These are phyloP conservation scores for Fusarium sp. DNA, from an alignment of 2,329 filamentous ascomycete species.

Conservation along the genomic window DNA sequence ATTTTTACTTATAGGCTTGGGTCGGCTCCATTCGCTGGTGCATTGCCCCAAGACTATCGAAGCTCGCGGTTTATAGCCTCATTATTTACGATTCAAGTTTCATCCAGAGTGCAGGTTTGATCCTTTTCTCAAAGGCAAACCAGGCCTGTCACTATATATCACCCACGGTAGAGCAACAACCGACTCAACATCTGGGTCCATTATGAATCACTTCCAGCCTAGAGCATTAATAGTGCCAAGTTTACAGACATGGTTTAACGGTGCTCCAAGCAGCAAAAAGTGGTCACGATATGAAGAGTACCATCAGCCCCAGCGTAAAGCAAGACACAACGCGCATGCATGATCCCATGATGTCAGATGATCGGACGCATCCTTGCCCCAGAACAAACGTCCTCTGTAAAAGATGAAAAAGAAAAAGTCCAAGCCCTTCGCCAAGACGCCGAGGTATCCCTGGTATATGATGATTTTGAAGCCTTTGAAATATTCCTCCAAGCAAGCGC, in stretches of 20 bases:
- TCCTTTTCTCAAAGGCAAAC: neutral
- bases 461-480: slow-evolving; percentile 42
- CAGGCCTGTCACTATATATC: neutral
- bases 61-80: neutral
- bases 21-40: neutral
- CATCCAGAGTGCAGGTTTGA: neutral
- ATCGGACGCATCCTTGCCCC: slow-evolving; percentile 17
- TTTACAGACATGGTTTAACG: neutral
- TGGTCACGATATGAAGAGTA: slow-evolving; percentile 9
- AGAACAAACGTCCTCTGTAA: slow-evolving; percentile 30
- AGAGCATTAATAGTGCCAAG: slow-evolving; percentile 1
- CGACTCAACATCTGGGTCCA: neutral
- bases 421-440: slow-evolving; percentile 43
- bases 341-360: slow-evolving; percentile 37
- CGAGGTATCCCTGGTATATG: slow-evolving; percentile 49
- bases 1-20: slow-evolving; percentile 29
- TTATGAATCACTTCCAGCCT: neutral
- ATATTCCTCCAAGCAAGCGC: slow-evolving; percentile 27
- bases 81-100: neutral
- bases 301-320: slow-evolving; percentile 22
- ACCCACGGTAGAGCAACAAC: neutral
- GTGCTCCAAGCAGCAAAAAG: slow-evolving; percentile 11
- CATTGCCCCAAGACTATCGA: slow-evolving; percentile 1
- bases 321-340: slow-evolving; percentile 28
- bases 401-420: slow-evolving; percentile 16